Conservation (phyloP, 345 rosid species). For the Gossypium mustelinum region DNA sequence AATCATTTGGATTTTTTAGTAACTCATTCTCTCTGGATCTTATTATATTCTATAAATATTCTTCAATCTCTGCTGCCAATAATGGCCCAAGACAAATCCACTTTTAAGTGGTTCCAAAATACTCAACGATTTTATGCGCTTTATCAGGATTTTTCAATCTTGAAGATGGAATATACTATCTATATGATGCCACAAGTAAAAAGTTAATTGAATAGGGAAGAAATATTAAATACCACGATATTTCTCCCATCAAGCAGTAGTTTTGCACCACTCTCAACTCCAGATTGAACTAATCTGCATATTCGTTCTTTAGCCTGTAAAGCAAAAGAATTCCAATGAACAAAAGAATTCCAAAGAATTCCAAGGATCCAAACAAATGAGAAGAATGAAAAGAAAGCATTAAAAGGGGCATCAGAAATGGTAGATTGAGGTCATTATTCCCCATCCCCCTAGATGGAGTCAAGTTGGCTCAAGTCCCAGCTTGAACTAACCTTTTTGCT, state of each 20-base stretch:
- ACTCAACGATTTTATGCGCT: not conserved
- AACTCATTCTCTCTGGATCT: not conserved
- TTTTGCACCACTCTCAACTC: constrained; percentile 77
- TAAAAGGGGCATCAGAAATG: not conserved
- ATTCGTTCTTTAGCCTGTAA: constrained; percentile 92
- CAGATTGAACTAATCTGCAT: constrained; percentile 70
- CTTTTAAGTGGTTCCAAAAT: not conserved
- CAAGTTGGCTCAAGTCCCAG: not conserved
- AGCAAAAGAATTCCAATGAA: constrained; percentile 21
- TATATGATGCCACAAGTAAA: constrained; percentile 1
- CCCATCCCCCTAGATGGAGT: not conserved
- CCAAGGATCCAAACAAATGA: not conserved
- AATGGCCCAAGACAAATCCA: constrained; percentile 1
- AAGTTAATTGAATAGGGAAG: not conserved
- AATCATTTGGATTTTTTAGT: not conserved
- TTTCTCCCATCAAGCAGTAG: constrained; percentile 86
- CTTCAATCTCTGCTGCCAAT: not conserved
- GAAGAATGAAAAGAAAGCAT: constrained; percentile 1
- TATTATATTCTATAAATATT: not conserved
- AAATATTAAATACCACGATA: constrained; percentile 49
- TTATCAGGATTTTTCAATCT: not conserved
- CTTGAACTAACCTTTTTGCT: constrained; percentile 1
- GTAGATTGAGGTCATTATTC: not conserved
- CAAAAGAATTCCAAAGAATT: not conserved
- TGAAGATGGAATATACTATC: not conserved